phyloP scores from a whole-genome alignment of 139 green algal species.

The Chlorella ohadii region DNA sequence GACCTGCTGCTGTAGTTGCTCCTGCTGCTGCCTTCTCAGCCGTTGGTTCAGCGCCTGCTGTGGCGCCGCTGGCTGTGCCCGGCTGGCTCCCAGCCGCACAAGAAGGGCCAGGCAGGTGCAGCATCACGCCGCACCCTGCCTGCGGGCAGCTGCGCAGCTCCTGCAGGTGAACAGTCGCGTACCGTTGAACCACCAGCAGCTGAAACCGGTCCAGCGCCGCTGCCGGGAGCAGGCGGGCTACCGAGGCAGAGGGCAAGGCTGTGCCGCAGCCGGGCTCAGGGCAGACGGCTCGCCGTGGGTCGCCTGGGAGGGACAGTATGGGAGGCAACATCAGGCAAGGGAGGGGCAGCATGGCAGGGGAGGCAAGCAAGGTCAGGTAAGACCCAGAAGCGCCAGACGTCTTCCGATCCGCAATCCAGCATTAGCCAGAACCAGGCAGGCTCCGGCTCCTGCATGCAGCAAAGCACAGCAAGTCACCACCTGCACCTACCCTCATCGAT shows the following conservation, averaged over 20 bases:
- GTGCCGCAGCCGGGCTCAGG: constrained; percentile 31
- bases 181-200: constrained; percentile 34
- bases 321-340: no score
- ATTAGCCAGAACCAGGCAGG: no score
- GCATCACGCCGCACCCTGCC: neutral
- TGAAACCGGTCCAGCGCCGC: neutral
- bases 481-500: constrained; percentile 25
- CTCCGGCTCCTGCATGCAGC: no score
- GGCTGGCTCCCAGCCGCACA: no score
- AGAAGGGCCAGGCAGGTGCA: neutral
- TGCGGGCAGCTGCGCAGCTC: constrained; percentile 31
- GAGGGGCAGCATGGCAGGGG: no score
- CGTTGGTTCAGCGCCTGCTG: no score
- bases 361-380: no score
- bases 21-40: neutral
- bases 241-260: constrained; percentile 11
- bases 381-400: no score
- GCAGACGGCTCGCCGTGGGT: constrained; percentile 21
- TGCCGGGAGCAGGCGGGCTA: constrained; percentile 7
- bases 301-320: no score
- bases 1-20: neutral
- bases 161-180: constrained; percentile 14
- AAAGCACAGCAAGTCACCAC: neutral
- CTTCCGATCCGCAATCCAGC: no score
- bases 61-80: neutral